Conservation (phyloP, 2,329 filamentous ascomycete species). For the Leptographium flavum region DNA sequence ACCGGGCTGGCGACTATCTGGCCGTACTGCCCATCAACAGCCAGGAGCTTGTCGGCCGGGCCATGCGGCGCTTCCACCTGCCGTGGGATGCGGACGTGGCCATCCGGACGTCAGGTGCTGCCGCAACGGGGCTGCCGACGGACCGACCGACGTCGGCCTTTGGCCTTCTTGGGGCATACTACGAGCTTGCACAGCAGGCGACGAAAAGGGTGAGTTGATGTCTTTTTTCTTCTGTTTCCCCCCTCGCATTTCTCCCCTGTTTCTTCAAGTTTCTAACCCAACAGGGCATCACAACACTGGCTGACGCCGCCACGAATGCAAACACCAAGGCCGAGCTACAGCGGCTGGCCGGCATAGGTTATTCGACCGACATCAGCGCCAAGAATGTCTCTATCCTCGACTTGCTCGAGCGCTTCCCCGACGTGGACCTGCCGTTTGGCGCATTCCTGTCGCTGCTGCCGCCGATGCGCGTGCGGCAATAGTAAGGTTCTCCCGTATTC, state of each 20-base stretch:
- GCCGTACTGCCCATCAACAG: conserved; percentile 61
- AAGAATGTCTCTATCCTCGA: conserved; percentile 54
- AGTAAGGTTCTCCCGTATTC: conserved; percentile 19
- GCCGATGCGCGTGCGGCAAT: conserved; percentile 65
- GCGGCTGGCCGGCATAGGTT: conserved; percentile 30
- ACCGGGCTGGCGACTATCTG: conserved; percentile 63
- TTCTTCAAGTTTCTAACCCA: conserved; percentile 6
- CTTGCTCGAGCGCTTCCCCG: conserved; percentile 49
- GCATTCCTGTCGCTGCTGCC: conserved; percentile 59
- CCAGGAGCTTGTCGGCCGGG: conserved; percentile 43
- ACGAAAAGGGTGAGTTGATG: conserved; percentile 43
- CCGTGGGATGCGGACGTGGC: conserved; percentile 55
- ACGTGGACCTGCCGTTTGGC: conserved; percentile 46
- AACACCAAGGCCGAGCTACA: conserved; percentile 25
- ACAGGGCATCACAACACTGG: conserved; percentile 24
- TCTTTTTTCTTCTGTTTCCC: not conserved
- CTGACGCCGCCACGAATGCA: conserved; percentile 13
- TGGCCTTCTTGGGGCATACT: conserved; percentile 53
- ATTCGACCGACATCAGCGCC: conserved; percentile 31
- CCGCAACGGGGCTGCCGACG: conserved; percentile 29
- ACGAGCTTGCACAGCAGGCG: conserved; percentile 59
- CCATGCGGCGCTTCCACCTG: conserved; percentile 50
- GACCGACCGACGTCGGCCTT: conserved; percentile 47
- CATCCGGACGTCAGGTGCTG: conserved; percentile 21
- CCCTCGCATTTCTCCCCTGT: no score